Evolutionary conservation across 306 rosid species (phyloP).

Genomic region (Pueraria montana): DNA sequence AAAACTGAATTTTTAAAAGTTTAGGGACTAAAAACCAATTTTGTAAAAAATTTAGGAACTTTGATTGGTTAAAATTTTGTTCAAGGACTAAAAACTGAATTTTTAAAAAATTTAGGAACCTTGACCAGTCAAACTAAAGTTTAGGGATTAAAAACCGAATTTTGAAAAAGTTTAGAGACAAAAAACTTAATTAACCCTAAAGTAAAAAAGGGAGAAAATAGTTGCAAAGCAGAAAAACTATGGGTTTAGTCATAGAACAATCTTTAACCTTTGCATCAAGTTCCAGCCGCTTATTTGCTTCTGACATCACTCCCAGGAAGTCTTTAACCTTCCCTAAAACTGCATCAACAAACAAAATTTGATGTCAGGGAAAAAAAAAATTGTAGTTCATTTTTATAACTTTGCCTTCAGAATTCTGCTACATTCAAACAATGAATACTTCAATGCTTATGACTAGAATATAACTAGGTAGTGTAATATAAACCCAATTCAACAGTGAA

Average conservation of each 20-base stretch:
- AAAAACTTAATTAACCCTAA: too few species aligned
- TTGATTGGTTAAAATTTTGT: too few species aligned
- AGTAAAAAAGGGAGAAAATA: neutral
- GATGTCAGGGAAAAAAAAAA: neutral
- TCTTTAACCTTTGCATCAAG: conserved; percentile 73
- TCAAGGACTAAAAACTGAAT: too few species aligned
- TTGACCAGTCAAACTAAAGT: too few species aligned
- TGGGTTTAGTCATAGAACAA: conserved; percentile 26
- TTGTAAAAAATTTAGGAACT: too few species aligned
- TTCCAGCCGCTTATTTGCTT: conserved; percentile 75
- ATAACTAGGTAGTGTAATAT: conserved; percentile 13
- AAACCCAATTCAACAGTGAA: conserved; percentile 20
- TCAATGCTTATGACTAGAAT: neutral
- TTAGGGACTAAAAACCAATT: too few species aligned
- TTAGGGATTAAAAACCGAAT: too few species aligned
- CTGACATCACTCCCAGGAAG: conserved; percentile 78
- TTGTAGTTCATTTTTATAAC: neutral
- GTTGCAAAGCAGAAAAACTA: conserved; percentile 10
- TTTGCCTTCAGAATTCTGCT: neutral
- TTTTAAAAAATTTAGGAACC: too few species aligned
- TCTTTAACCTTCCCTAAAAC: conserved; percentile 57
- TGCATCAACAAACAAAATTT: conserved; percentile 35
- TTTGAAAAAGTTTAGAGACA: too few species aligned
- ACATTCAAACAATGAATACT: neutral
- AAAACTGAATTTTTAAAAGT: too few species aligned